Percentiles rank a stretch among this genome's conserved stretches.
Evolutionary conservation across 495 filamentous ascomycete genomes (phyloP).

Genomic region (Talaromyces liani): DNA sequence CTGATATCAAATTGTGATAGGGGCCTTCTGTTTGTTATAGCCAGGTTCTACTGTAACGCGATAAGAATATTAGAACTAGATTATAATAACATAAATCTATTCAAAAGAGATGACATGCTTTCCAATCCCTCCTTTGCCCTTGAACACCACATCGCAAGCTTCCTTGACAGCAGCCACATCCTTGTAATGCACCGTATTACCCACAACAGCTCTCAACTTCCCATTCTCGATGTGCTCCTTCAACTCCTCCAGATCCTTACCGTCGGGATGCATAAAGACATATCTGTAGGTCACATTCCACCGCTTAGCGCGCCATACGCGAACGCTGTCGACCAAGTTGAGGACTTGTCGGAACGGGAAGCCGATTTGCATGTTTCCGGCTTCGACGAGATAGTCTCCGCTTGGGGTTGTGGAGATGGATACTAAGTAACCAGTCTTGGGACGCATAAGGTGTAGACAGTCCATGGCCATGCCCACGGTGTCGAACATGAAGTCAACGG

Average conservation of each 20-base stretch:
- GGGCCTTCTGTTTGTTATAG: too few species aligned
- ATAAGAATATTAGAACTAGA: not conserved
- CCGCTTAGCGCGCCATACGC: not conserved
- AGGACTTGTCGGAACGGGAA: slow-evolving; percentile 5
- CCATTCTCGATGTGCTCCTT: slow-evolving; percentile 36
- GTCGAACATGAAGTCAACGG: slow-evolving; percentile 9
- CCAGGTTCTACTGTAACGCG: too few species aligned
- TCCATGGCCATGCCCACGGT: slow-evolving; percentile 4
- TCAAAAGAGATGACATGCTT: slow-evolving; percentile 7
- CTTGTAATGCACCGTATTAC: slow-evolving; percentile 23
- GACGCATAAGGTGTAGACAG: slow-evolving; percentile 19
- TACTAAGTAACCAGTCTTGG: slow-evolving; percentile 29
- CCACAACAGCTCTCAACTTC: slow-evolving; percentile 28
- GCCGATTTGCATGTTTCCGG: not conserved
- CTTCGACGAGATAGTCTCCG: slow-evolving; percentile 13
- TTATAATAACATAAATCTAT: not conserved
- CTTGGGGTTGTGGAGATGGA: slow-evolving; percentile 33
- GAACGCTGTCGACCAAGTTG: slow-evolving; percentile 1
- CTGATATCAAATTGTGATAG: too few species aligned
- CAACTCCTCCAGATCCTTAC: slow-evolving; percentile 33
- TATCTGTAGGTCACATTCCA: slow-evolving; percentile 29
- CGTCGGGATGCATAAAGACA: slow-evolving; percentile 36
- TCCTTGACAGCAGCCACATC: slow-evolving; percentile 4
- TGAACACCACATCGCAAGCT: slow-evolving; percentile 7
- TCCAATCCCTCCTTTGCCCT: slow-evolving; percentile 2